Evolutionary conservation across 768 basidiomycete genomes (phyloP), one percentile per base, ranked within the genome.

Genomic region (Suillus alpinus): DNA sequence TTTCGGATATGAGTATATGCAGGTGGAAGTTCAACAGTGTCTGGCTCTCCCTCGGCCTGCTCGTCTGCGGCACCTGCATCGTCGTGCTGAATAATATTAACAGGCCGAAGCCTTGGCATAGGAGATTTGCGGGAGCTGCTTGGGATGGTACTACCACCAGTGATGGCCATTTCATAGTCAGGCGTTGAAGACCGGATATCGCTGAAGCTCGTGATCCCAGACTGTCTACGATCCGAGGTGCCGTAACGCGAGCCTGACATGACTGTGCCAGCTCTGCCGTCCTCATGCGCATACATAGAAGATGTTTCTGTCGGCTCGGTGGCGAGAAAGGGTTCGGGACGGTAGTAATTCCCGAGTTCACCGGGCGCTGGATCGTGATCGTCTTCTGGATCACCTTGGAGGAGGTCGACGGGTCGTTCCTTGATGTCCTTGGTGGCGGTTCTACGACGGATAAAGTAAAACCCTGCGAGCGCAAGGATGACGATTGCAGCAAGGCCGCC

Each of bases 11-110:
- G 83, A 31, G 88, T 91, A 72, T 94, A 94, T 34, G 90, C 90
- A 2, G 91, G 91, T 14, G 91, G 91, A 53, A 94, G 79, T 72
- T 94, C 92, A 50, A 94, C 84, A 46, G 90, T 92, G 72, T 90
- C 91, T 16, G 83, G 69, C 18, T 76, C 79, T 8, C 73, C 75
- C 47, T 70, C 70, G 59, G 55, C 67, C 44, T 58, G 64, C 62
- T 71, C 73, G 59, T 80, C 81, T 6, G 85, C 81, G 8, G 75
- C 75, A 1, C 92, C 91, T 0, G 89, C 92, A 69, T 94, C 92
- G 64, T 92, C 90, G 66, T 94, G 92, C 73, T 93, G 92, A 49
- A 93, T 82, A 67, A 92, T 83, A 68, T 93, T 92, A 37, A 94
- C 85, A 0, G 89, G 81, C 50, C 91, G 77, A 75, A 91, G 75